Conservation (phyloP, 345 rosid genomes). For the Stellera chamaejasme region DNA sequence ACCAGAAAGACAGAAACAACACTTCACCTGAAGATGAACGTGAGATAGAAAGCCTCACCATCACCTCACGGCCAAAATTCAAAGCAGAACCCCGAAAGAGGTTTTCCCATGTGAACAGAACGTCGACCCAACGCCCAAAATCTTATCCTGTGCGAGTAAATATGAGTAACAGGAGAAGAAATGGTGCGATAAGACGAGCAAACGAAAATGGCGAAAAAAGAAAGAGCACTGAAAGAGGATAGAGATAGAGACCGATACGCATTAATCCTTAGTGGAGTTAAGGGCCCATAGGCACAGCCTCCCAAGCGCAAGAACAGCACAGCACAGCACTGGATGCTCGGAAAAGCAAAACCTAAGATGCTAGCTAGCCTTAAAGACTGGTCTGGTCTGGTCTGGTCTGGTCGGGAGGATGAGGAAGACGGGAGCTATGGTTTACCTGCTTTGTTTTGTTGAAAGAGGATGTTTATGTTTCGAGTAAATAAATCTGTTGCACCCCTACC, state of each 20-base stretch:
- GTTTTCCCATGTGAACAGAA: slow-evolving; percentile 2
- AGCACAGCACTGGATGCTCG: slow-evolving; percentile 3
- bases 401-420: slow-evolving; percentile 10
- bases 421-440: slow-evolving; percentile 18
- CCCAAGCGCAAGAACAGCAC: slow-evolving; percentile 36
- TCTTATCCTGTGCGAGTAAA: slow-evolving; percentile 15
- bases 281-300: slow-evolving; percentile 62
- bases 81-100: slow-evolving; percentile 22
- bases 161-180: slow-evolving; percentile 1
- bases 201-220: slow-evolving; percentile 27
- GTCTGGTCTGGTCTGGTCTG: no score
- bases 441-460: slow-evolving; percentile 14
- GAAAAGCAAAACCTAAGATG: slow-evolving; percentile 1
- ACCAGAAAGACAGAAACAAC: no score
- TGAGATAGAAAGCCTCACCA: slow-evolving; percentile 5
- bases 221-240: slow-evolving; percentile 30
- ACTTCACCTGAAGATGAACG: no score
- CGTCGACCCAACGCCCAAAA: slow-evolving; percentile 17
- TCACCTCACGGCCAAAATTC: slow-evolving; percentile 21
- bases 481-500: no score
- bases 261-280: slow-evolving; percentile 39
- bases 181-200: slow-evolving; percentile 25
- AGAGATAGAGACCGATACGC: slow-evolving; percentile 29
- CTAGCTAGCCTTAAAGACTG: background rate
- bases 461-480: no score